Conservation (phyloP, 2,329 filamentous ascomycete species). For the Cordyceps farinosa region DNA sequence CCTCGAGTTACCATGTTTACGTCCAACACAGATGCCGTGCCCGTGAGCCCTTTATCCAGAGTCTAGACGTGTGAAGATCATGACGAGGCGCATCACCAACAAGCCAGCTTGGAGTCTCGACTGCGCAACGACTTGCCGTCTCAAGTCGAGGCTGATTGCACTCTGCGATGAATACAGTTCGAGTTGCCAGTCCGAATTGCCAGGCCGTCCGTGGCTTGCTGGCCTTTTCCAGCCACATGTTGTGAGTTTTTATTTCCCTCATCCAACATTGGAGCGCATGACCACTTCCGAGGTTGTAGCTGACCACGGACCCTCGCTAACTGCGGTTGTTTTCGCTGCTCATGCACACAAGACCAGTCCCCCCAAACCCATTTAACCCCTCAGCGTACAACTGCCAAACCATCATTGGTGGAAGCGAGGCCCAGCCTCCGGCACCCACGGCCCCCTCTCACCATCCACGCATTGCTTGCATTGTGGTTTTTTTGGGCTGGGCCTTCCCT, state of each 20-base stretch:
- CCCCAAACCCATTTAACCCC: not conserved
- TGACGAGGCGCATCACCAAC: not conserved
- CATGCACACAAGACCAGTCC: not conserved
- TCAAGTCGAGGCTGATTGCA: not conserved
- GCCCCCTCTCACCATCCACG: not conserved
- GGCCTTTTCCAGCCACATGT: too few relatives aligned
- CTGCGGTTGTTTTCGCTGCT: not conserved
- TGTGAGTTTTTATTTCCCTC: not conserved
- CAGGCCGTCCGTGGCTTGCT: too few relatives aligned
- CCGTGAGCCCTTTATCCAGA: not conserved
- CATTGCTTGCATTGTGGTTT: not conserved
- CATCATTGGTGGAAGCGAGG: not conserved
- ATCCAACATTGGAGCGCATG: not conserved
- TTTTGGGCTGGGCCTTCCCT: not conserved
- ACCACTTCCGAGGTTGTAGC: not conserved
- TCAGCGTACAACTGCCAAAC: not conserved
- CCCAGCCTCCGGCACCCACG: not conserved
- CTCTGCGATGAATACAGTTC: too few relatives aligned
- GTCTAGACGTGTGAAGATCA: not conserved
- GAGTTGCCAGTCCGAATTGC: too few relatives aligned
- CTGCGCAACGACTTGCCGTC: not conserved
- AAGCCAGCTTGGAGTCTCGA: not conserved
- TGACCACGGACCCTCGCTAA: not conserved
- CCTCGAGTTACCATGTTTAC: too few relatives aligned
- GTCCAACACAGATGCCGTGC: too few relatives aligned